Percentiles rank a stretch among this genome's conserved stretches.
Conservation (phyloP, 257 asterid species). For the Linaria vulgaris region DNA sequence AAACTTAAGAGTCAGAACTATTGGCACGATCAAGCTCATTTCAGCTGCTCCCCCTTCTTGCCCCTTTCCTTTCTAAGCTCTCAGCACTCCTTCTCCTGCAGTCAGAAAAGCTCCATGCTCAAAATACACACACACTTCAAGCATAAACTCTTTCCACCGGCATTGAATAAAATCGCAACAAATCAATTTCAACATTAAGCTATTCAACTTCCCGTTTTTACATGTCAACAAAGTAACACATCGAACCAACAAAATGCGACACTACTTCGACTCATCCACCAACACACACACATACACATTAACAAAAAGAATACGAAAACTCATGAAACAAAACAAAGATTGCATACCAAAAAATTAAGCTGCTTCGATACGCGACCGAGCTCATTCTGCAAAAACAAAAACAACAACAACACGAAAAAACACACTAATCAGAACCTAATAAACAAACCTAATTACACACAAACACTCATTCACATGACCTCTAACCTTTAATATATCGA, state of each 20-base stretch:
- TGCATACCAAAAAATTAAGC: slow-evolving; percentile 55
- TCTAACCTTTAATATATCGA: slow-evolving; percentile 55
- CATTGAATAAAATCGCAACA: slow-evolving; percentile 2
- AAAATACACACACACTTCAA: background rate
- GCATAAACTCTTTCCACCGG: slow-evolving; percentile 4
- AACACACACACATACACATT: background rate
- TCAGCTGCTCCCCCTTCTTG: slow-evolving; percentile 55
- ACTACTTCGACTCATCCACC: background rate
- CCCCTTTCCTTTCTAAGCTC: slow-evolving; percentile 54
- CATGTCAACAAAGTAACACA: background rate
- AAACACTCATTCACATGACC: background rate
- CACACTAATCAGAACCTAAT: no score
- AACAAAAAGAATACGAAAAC: no score
- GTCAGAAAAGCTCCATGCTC: slow-evolving; percentile 23
- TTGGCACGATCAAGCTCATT: slow-evolving; percentile 35
- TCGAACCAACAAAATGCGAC: background rate
- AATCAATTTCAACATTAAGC: background rate
- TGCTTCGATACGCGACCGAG: slow-evolving; percentile 61
- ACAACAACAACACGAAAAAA: no score
- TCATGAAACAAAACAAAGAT: background rate
- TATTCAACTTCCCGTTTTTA: slow-evolving; percentile 3
- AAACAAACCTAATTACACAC: background rate
- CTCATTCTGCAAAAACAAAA: slow-evolving; percentile 65
- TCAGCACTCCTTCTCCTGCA: slow-evolving; percentile 72
- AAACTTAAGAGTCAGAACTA: slow-evolving; percentile 46